Base-by-base conservation (phyloP, 176 grass and related monocot species). In the Oryza australiensis region DNA sequence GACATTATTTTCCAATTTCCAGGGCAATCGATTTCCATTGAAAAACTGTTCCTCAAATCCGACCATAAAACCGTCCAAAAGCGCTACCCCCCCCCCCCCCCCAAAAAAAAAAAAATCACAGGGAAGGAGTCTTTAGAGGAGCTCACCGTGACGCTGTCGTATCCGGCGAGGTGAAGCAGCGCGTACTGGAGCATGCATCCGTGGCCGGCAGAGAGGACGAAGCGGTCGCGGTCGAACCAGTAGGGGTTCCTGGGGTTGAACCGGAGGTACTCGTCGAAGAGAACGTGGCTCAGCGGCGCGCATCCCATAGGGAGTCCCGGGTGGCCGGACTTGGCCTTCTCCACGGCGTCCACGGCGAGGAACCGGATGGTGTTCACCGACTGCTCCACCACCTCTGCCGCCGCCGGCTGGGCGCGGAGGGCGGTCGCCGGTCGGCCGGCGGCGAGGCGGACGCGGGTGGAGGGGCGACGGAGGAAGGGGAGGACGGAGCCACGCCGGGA, bases 171-270 rank as follows among this genome's bases (percentile, higher is more conserved):
- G 74, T 94, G 92, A 62, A 98, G 95, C 15, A 94, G 74, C 11
- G 92, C 92, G 74, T 94, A 94, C 28, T 98, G 90, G 59, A 98
- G 80, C 92, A 98, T 94, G 86, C 95, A 98, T 0, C 95, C 95
- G 7, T 98, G 95, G 62, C 95, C 90, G 18, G 92, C 92, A 24
- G 94, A 97, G 80, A 97, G 92, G 12, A 97, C 81, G 81, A 97
- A 97, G 63, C 92, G 95, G 78, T 97, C 92, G 14, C 90, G 92
- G 88, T 97, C 82, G 81, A 97, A 97, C 81, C 86, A 97, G 75
- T 67, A 92, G 1, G 92, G 95, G 74, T 97, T 97, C 86, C 72
- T 84, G 3, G 95, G 95, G 74, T 94, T 97, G 81, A 91, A 97
- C 20, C 88, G 80, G 86, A 97, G 90, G 62, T 88, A 79, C 92